phyloP scores from a whole-genome alignment of 2,329 filamentous ascomycete species.

The Colletotrichum sp. region DNA sequence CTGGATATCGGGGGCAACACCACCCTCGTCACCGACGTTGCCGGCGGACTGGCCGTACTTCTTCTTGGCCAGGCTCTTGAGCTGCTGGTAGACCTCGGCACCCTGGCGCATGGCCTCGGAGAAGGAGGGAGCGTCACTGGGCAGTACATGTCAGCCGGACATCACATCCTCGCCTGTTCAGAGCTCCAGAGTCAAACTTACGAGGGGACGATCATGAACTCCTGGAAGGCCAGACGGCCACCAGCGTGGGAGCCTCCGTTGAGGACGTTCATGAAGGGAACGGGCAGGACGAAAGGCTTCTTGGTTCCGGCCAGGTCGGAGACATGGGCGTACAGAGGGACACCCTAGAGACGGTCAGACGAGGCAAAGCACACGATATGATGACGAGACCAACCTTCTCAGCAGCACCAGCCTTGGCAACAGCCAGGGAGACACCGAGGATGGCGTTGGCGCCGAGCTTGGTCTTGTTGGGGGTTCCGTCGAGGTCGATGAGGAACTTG shows the following conservation, averaged over 20 bases:
- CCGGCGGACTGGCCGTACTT: constrained; percentile 98
- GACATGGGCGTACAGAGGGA: constrained; percentile 87
- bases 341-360: constrained; percentile 51
- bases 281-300: constrained; percentile 89
- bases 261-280: constrained; percentile 93
- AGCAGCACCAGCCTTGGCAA: constrained; percentile 88
- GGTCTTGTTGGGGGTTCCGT: constrained; percentile 85
- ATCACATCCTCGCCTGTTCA: too few relatives aligned
- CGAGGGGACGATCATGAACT: constrained; percentile 94
- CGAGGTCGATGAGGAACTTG: constrained; percentile 83
- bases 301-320: constrained; percentile 88
- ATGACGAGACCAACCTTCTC: constrained; percentile 66
- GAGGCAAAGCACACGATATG: background rate
- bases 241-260: constrained; percentile 94
- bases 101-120: constrained; percentile 96
- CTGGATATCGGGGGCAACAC: constrained; percentile 99
- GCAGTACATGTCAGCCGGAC: background rate
- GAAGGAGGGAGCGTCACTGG: constrained; percentile 84
- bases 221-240: constrained; percentile 93
- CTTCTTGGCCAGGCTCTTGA: constrained; percentile 98
- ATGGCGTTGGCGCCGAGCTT: constrained; percentile 90
- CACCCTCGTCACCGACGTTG: constrained; percentile 99
- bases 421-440: constrained; percentile 81
- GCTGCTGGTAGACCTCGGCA: constrained; percentile 96
- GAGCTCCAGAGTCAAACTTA: constrained; percentile 45